These are phyloP conservation scores for Aspergillus unguis DNA, from an alignment of 2,329 filamentous ascomycete genomes.

Conservation along the genomic window DNA sequence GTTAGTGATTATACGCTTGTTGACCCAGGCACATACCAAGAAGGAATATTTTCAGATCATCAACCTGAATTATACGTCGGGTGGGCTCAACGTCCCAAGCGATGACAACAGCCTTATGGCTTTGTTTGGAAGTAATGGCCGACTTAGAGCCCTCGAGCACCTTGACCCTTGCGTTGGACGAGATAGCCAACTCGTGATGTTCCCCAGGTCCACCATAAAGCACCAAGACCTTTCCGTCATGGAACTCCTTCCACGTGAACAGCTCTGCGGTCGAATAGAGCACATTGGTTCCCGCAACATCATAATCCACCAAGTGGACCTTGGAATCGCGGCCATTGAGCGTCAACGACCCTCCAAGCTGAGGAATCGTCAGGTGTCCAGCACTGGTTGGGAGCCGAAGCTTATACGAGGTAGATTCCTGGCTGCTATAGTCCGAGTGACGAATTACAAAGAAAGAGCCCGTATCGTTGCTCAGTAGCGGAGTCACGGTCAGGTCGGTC, in stretches of 20 bases:
- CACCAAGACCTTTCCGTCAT: constrained; percentile 49
- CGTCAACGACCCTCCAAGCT: constrained; percentile 37
- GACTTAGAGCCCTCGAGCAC: constrained; percentile 34
- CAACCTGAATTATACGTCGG: constrained; percentile 39
- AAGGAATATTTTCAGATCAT: constrained; percentile 54
- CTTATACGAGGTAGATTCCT: constrained; percentile 58
- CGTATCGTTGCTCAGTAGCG: constrained; percentile 54
- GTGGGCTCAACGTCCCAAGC: constrained; percentile 57
- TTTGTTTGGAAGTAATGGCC: constrained; percentile 28
- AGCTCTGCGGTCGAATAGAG: constrained; percentile 46
- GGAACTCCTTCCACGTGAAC: constrained; percentile 57
- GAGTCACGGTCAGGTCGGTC: constrained; percentile 57
- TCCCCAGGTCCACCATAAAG: constrained; percentile 41
- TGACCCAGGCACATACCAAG: constrained; percentile 37
- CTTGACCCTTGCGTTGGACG: constrained; percentile 24
- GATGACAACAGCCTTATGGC: constrained; percentile 28
- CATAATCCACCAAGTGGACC: constrained; percentile 43
- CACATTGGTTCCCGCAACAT: constrained; percentile 39
- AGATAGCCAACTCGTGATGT: constrained; percentile 42
- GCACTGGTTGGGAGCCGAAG: constrained; percentile 53
- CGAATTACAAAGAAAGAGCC: constrained; percentile 60
- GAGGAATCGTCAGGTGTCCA: constrained; percentile 40
- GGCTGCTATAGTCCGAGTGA: constrained; percentile 63
- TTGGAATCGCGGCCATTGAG: constrained; percentile 45
- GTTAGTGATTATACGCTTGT: constrained; percentile 11